Evolutionary conservation across 2,329 filamentous ascomycete species (phyloP), one percentile per base, ranked within the genome.

Genomic region (Fusarium pininemorale): DNA sequence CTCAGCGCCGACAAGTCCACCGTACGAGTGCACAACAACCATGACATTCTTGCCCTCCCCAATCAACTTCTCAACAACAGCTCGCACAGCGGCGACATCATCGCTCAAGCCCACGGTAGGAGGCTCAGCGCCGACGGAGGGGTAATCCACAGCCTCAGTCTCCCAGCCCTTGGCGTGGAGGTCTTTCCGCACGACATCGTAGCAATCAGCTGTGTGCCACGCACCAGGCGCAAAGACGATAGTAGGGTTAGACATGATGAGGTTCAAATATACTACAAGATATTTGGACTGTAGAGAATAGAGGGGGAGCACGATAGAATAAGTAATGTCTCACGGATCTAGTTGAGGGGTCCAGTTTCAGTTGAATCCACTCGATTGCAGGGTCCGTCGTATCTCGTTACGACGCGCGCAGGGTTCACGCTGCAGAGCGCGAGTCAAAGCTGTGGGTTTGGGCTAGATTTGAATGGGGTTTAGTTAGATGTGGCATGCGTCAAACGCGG

Each of bases 81-180:
- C 12, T 13, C 64, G 56, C 14, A 69, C 66, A 20, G 22, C 57
- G 2, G 18, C 32, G 11, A 45, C 44, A 18, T 69, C 64, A 1
- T 69, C 56, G 15, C 38, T 38, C 13, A 69, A 20, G 10, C 66
- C 57, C 15, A 47, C 47, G 20, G 44, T 32, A 22, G 66, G 66
- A 20, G 66, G 66, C 57, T 69, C 66, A 3, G 64, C 56, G 8
- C 66, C 66, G 9, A 69, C 66, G 5, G 64, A 69, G 15, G 66
- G 66, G 26, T 63, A 69, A 10, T 69, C 66, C 1, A 69, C 57
- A 11, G 66, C 65, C 7, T 69, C 64, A 0, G 66, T 69, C 2
- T 41, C 18, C 66, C 64, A 69, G 5, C 59, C 65, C 10, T n/a
- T 26, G 5, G 57, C 39, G 2, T 69, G 38, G 22, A 69, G 58